Base-by-base conservation (phyloP, 768 basidiomycete species). In the Leucocoprinus leucothites region DNA sequence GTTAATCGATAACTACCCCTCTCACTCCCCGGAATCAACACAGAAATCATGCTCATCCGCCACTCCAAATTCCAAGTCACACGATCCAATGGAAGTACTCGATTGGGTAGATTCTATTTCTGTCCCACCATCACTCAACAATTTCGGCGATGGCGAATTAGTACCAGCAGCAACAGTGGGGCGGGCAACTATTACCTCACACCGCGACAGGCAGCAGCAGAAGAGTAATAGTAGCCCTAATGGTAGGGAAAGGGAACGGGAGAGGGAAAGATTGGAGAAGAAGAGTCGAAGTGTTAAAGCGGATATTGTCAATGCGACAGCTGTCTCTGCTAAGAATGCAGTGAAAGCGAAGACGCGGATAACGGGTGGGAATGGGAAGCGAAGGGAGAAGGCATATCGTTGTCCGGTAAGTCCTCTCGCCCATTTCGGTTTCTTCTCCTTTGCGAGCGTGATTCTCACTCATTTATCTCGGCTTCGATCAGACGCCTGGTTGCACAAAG, bases 401-500 rank as follows among this genome's bases (percentile, higher is more conserved):
- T 83, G 79, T 64, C 78, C 78, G 47, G 79, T 81, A 67, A 58
- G 77, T 71, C 8, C 45, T n/a, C 2, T 13, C 31, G 21, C 45
- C 36, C n/a, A 43, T 56, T 21, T 36, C 43, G 28, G 41, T 44
- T 41, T 42, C 31, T 34, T 22, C 26, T 28, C 22, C 43, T 34
- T 5, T 6, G 6, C 38, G 16, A 11, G 13, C 13, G 7, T 22
- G 9, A 22, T 49, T 26, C 14, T 31, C 16, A 35, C 42, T 7
- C 25, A 52, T 60, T 36, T 48, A n/a, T 60, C 36, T 26, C 18
- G 51, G 8, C 21, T 52, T 18, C 31, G 52, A 42, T 38, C 45
- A 74, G 72, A 73, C 68, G 58, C 65, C 72, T 1, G 81, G 81
- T 3, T 85, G 83, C 60, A 76, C 77, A 19, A 86, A 83, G 72